Base-by-base conservation (phyloP, 2,329 filamentous ascomycete genomes). In the Kalmusia sp. region DNA sequence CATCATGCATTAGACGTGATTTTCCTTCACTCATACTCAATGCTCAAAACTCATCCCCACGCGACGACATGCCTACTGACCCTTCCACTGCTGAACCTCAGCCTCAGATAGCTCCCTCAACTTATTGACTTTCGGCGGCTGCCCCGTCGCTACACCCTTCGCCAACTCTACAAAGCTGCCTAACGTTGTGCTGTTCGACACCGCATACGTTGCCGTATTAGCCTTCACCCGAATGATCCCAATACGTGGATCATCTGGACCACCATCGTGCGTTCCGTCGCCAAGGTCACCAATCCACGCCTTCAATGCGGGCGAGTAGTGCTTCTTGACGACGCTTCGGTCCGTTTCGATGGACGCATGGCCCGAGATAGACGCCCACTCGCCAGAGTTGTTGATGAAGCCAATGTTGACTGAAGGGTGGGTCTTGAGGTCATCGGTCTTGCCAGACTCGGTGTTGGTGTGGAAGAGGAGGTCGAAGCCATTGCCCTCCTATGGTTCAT, bases 351-450 rank as follows among this genome's bases (percentile, higher is more conserved):
- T 81, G 22, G 77, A 79, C 1, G 90, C 87, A 1, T 80, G 82
- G 45, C 92, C 92, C n/a, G 89, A 89, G 57, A 96, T 80, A 2
- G 90, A 95, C 0, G 92, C 92, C 92, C 92, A 96, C 73, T 93
- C 87, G 62, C 92, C 91, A 2, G 85, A 84, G 60, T 76, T 74
- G 72, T 89, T 89, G 63, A 93, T 81, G 80, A 96, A 96, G 41
- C 88, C 85, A 60, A 96, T 82, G 79, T 96, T 96, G 78, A 92
- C 83, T 63, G 90, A 84, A 0, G 87, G 79, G 73, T 96, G 87
- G 51, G 80, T 79, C 51, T 84, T 80, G 35, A 96, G 82, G 68
- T 96, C 92, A 73, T 91, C 84, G 4, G 91, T 92, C 82, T 96
- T 96, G 77, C 91, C 87, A 8, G 90, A 92, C 72, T 93, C 90